Conservation (phyloP, 495 filamentous ascomycete species). For the Barbatosphaeria neglecta region DNA sequence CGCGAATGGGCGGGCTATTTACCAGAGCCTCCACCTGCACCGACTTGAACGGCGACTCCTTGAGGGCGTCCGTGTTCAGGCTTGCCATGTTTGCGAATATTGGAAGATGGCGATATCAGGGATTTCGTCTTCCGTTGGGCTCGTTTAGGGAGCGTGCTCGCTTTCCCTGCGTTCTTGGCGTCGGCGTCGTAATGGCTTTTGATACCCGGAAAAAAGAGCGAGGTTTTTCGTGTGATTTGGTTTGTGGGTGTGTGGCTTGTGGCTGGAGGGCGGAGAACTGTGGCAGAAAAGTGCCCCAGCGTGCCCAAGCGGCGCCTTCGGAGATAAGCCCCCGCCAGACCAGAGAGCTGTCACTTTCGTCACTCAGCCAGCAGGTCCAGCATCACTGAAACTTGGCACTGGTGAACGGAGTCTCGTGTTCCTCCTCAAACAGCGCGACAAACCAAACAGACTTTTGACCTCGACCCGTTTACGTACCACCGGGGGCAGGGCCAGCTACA, state of each 20-base stretch:
- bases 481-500: no score
- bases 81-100: constrained; percentile 21
- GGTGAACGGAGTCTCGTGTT: no score
- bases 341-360: no score
- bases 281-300: constrained; percentile 4
- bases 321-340: no score
- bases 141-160: constrained; percentile 1
- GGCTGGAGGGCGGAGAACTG: neutral
- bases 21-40: constrained; percentile 82
- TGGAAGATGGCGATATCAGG: neutral
- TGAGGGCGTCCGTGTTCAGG: constrained; percentile 20
- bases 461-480: no score
- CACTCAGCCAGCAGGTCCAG: no score
- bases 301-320: no score
- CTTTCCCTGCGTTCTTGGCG: constrained; percentile 3
- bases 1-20: constrained; percentile 9
- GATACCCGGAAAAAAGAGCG: constrained; percentile 11
- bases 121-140: neutral
- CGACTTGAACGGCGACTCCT: constrained; percentile 57
- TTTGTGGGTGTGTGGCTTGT: constrained; percentile 18
- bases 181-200: constrained; percentile 2
- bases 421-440: no score
- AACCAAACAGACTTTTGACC: no score
- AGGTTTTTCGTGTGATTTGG: constrained; percentile 16
- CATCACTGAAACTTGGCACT: no score